Percentiles rank a stretch among this genome's conserved stretches.
Evolutionary conservation across 2,329 filamentous ascomycete species (phyloP).

Genomic region (Stenocarpella maydis): DNA sequence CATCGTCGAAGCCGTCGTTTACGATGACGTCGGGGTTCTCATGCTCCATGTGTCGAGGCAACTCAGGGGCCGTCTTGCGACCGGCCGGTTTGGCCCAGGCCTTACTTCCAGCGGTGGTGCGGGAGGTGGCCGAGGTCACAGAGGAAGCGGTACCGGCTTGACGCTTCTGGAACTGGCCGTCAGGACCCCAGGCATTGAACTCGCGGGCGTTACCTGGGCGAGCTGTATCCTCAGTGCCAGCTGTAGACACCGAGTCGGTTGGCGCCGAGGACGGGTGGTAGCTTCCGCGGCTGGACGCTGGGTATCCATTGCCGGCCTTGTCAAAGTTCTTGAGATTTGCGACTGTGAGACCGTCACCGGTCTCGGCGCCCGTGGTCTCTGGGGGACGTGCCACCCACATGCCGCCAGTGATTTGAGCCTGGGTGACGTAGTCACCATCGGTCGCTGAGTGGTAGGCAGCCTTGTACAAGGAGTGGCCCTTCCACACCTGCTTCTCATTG

Average conservation of each 20-base stretch:
- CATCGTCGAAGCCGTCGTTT: slow-evolving; percentile 9
- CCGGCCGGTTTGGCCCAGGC: slow-evolving; percentile 38
- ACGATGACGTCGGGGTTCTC: slow-evolving; percentile 19
- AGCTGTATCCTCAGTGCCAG: not conserved
- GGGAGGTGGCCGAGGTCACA: slow-evolving; percentile 4
- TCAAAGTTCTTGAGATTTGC: slow-evolving; percentile 1
- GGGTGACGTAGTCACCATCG: not conserved
- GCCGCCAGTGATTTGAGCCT: not conserved
- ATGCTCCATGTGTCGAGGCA: slow-evolving; percentile 26
- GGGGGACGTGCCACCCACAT: not conserved
- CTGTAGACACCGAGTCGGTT: slow-evolving; percentile 3
- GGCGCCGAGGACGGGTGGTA: slow-evolving; percentile 31
- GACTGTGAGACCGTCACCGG: not conserved
- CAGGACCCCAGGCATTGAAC: slow-evolving; percentile 39
- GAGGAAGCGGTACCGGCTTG: slow-evolving; percentile 22
- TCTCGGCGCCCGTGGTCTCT: not conserved
- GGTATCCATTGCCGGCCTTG: not conserved
- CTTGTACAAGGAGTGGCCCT: not conserved
- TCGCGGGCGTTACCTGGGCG: not conserved
- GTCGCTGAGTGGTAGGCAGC: too few relatives aligned
- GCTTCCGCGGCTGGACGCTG: not conserved
- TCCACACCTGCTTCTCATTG: not conserved
- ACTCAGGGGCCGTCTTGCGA: slow-evolving; percentile 2
- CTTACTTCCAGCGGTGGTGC: slow-evolving; percentile 9
- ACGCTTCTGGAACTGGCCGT: slow-evolving; percentile 36